These are phyloP conservation scores for Cyclanthera cordifolia DNA, from an alignment of 306 rosid species.

Conservation along the genomic window DNA sequence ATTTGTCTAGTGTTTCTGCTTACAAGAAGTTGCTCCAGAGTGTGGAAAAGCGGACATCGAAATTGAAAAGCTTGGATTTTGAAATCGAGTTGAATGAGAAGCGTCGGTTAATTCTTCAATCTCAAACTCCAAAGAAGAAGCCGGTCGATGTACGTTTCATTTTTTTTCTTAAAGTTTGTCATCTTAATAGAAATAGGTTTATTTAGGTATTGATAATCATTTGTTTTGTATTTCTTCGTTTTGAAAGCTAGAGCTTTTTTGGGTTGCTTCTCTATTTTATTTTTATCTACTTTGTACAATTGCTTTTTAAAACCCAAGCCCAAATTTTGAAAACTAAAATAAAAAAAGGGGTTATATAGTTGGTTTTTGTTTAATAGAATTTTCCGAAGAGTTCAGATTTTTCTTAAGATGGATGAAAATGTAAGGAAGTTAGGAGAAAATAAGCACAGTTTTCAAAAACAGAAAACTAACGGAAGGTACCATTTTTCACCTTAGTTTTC, in stretches of 20 bases:
- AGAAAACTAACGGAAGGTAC: no score
- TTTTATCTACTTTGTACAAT: no score
- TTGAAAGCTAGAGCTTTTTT: background rate
- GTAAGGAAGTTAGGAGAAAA: no score
- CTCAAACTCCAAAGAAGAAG: conserved; percentile 40
- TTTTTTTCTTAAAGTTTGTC: background rate
- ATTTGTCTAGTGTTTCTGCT: conserved; percentile 19
- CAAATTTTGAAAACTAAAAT: no score
- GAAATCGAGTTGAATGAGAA: conserved; percentile 46
- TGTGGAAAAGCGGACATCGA: conserved; percentile 19
- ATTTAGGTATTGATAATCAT: background rate
- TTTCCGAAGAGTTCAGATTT: background rate
- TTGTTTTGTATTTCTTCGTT: no score
- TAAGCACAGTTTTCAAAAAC: no score
- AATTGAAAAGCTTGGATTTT: conserved; percentile 24
- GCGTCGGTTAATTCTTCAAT: conserved; percentile 21
- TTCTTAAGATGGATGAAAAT: background rate
- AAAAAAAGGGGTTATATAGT: no score
- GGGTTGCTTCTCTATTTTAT: background rate
- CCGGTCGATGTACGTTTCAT: conserved; percentile 32
- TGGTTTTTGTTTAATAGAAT: no score
- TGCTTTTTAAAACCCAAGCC: no score
- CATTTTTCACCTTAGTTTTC: no score
- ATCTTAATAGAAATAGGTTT: background rate
- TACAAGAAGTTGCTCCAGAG: conserved; percentile 59